These are phyloP conservation scores for Fusarium nanum DNA, from an alignment of 2,329 filamentous ascomycete genomes.

Conservation along the genomic window DNA sequence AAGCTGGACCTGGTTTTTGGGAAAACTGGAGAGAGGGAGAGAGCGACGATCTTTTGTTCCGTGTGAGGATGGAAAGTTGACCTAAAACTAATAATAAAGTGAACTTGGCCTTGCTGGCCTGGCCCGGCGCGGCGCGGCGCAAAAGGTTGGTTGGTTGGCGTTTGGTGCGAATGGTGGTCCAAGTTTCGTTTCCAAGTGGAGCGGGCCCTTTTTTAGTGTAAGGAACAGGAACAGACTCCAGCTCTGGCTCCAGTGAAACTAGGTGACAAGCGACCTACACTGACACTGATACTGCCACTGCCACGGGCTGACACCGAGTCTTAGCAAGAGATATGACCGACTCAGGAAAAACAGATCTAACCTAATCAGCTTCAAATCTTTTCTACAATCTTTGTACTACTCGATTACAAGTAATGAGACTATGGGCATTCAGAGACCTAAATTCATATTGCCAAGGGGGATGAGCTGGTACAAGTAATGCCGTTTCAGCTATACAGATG, in stretches of 20 bases:
- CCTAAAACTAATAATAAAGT: constrained; percentile 22
- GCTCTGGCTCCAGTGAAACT: constrained; percentile 7
- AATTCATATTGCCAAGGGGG: neutral
- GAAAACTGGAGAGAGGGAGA: constrained; percentile 38
- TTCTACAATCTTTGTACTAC: neutral
- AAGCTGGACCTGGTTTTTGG: constrained; percentile 14
- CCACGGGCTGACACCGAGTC: constrained; percentile 1
- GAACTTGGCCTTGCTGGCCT: constrained; percentile 11
- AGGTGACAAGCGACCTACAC: neutral
- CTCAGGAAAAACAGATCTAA: constrained; percentile 22
- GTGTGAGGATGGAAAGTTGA: constrained; percentile 24
- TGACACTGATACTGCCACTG: constrained; percentile 14
- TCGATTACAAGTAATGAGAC: neutral
- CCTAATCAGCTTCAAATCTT: constrained; percentile 2
- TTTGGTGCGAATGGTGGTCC: constrained; percentile 20
- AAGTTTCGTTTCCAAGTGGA: constrained; percentile 44
- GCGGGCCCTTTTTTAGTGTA: constrained; percentile 12
- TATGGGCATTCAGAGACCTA: neutral
- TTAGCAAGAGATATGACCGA: constrained; percentile 5
- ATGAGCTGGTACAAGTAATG: neutral
- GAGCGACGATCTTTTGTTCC: constrained; percentile 38
- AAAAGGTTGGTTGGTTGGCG: neutral
- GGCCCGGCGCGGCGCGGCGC: constrained; percentile 8
- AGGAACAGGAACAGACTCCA: constrained; percentile 13
- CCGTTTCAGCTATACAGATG: constrained; percentile 9